Base-by-base conservation (phyloP, 2,329 filamentous ascomycete species). In the Canariomyces notabilis region DNA sequence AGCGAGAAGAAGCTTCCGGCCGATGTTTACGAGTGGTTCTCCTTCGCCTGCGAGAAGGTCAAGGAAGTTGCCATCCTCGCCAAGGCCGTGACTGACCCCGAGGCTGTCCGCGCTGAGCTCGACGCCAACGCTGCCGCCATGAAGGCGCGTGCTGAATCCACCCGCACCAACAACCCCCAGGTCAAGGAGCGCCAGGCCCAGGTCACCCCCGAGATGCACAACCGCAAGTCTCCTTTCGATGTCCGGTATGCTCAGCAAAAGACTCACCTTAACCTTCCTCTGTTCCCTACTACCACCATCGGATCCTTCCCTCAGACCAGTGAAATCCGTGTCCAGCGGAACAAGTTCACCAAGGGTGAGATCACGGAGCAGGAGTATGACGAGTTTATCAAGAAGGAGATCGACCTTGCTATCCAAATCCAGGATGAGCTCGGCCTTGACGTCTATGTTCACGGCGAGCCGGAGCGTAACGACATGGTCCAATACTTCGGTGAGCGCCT, bases 401-500 rank as follows among this genome's bases (percentile, higher is more conserved):
- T 98, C 62, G 78, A 89, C 64, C 85, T 94, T 54, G 89, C 91
- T 66, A 81, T 98, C 73, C 87, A 89, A 79, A 87, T 97, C 71
- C 93, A 98, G 77, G 89, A 97, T 64, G 93, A 97, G 77, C 90
- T 98, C 64, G 89, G 82, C 70, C 85, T 98, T 45, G 93, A 98
- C 62, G 93, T 98, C 69, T 88, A 87, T 67, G 93, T 98, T 57
- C 93, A 98, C 78, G 93, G 93, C 68, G 93, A 98, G 81, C 93
- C 93, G 51, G 93, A 98, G 83, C 89, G 93, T 71, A 98, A 98
- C 77, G 93, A 98, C 83, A 98, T 98, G 93, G 93, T 98, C 44
- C 93, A 98, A 75, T 98, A 96, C 84, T 98, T 98, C 63, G 93
- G 93, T 73, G 93, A 98, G 82, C 87, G 89, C 65, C 80, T 98